Percentiles rank a stretch among this genome's conserved stretches.
These are phyloP conservation scores for Sugiyamaella pinicola DNA, from an alignment of 1,139 yeast species.

Conservation along the genomic window DNA sequence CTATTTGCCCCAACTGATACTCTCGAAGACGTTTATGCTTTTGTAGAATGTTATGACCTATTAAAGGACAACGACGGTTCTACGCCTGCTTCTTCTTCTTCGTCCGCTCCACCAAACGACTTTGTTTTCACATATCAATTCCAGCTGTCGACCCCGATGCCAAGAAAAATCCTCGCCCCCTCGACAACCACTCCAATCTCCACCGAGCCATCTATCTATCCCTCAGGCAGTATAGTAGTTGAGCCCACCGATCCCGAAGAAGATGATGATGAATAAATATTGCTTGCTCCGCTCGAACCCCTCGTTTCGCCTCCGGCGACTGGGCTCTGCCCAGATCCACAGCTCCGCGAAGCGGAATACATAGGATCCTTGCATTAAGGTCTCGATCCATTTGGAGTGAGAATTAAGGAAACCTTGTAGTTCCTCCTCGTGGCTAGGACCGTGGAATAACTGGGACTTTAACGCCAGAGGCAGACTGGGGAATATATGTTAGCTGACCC, in stretches of 20 bases:
- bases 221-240: conserved; percentile 61
- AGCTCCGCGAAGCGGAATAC: neutral
- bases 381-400: no score
- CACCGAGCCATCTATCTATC: conserved; percentile 54
- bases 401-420: no score
- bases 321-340: conserved; percentile 13
- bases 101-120: conserved; percentile 15
- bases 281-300: neutral
- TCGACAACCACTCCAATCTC: conserved; percentile 39
- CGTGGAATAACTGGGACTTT: neutral
- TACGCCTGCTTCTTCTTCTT: conserved; percentile 9
- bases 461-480: no score
- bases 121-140: conserved; percentile 52
- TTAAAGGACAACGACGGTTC: conserved; percentile 27
- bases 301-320: conserved; percentile 11
- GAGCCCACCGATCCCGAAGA: conserved; percentile 54
- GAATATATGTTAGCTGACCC: no score
- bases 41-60: conserved; percentile 52
- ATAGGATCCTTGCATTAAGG: neutral
- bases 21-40: conserved; percentile 64
- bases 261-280: conserved; percentile 33
- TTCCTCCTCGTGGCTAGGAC: neutral
- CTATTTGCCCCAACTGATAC: conserved; percentile 53
- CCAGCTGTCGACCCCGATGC: conserved; percentile 57
- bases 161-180: conserved; percentile 51